phyloP scores from a whole-genome alignment of 352 stramenopile genomes.

The Poterioochromonas sp. region DNA sequence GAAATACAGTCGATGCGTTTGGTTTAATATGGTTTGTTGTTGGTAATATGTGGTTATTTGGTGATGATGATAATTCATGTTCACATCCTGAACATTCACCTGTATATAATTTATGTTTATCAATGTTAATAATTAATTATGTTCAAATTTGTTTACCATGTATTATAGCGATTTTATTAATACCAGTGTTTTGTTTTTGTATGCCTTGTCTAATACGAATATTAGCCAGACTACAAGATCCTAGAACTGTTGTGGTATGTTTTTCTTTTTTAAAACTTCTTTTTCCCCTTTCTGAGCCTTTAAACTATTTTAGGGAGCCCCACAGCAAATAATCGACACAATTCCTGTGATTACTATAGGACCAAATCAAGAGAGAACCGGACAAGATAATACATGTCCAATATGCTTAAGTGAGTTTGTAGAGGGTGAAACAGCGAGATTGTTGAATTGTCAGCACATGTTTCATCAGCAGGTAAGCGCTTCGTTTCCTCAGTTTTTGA shows the following conservation, averaged over 20 bases:
- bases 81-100: conserved; percentile 26
- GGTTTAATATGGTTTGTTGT: conserved; percentile 51
- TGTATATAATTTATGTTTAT: conserved; percentile 53
- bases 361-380: conserved; percentile 3
- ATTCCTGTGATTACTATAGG: conserved; percentile 11
- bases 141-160: conserved; percentile 82
- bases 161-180: conserved; percentile 67
- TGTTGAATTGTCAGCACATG: conserved; percentile 87
- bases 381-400: conserved; percentile 73
- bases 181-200: conserved; percentile 84
- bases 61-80: conserved; percentile 41
- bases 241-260: conserved; percentile 70
- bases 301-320: conserved; percentile 27
- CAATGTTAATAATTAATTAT: conserved; percentile 82
- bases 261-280: conserved; percentile 44
- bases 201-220: conserved; percentile 79
- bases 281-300: neutral
- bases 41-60: conserved; percentile 51
- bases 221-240: conserved; percentile 72
- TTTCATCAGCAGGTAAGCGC: conserved; percentile 62
- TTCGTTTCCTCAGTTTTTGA: too few species aligned
- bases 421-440: conserved; percentile 67
- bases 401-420: conserved; percentile 80
- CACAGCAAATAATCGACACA: neutral
- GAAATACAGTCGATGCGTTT: conserved; percentile 45